phyloP scores from a whole-genome alignment of 352 stramenopile species.

The Pythium aristosporum region DNA sequence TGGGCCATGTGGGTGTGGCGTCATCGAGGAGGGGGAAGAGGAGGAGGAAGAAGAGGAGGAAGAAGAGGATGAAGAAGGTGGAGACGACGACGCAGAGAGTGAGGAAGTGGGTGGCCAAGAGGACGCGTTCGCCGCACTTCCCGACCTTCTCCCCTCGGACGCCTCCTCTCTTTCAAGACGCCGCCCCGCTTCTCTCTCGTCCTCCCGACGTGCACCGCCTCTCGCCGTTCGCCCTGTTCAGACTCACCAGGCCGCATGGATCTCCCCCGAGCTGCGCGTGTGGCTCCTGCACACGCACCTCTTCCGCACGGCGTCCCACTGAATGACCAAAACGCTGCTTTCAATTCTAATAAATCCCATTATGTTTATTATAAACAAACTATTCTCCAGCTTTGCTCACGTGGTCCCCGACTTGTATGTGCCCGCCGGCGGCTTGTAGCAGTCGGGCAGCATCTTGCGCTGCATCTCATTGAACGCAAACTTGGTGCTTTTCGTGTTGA shows the following conservation, averaged over 20 bases:
- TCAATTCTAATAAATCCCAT: constrained; percentile 1
- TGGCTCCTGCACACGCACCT: constrained; percentile 52
- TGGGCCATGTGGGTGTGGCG: not conserved
- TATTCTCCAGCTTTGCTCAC: constrained; percentile 12
- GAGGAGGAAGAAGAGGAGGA: constrained; percentile 2
- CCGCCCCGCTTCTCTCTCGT: not conserved
- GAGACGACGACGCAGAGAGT: not conserved
- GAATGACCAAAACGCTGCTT: not conserved
- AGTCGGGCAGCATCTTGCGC: constrained; percentile 81
- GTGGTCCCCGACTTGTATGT: constrained; percentile 87
- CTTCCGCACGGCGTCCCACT: constrained; percentile 34
- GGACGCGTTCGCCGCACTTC: constrained; percentile 15
- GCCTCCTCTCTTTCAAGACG: not conserved
- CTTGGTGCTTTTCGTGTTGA: constrained; percentile 83
- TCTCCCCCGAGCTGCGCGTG: constrained; percentile 50
- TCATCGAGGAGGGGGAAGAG: constrained; percentile 4
- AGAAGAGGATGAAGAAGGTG: not conserved
- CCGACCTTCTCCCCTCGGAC: constrained; percentile 1
- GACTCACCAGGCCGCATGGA: constrained; percentile 53
- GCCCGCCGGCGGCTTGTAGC: constrained; percentile 77
- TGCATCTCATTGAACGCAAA: constrained; percentile 90
- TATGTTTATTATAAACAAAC: not conserved
- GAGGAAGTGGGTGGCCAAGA: constrained; percentile 12
- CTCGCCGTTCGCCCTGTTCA: constrained; percentile 19
- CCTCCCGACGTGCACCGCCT: constrained; percentile 23